A percentile compares a stretch with the other conserved stretches of the same genome.
phyloP scores from a whole-genome alignment of 768 basidiomycete species.

The Rhodotorula toruloides region DNA sequence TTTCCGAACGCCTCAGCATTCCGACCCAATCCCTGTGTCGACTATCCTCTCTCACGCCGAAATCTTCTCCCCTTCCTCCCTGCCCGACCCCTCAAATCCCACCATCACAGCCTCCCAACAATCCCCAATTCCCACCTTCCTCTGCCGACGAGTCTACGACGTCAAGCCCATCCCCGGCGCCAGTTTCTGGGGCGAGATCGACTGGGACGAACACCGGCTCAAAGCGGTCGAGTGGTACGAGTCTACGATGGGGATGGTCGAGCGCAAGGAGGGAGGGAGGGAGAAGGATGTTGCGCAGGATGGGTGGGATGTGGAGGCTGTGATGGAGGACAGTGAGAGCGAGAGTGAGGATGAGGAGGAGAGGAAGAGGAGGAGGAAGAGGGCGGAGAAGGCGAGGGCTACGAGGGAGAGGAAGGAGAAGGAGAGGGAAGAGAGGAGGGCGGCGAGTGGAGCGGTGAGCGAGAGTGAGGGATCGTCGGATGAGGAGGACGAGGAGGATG shows the following conservation, averaged over 20 bases:
- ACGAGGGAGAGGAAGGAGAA: background rate
- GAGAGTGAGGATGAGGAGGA: slow-evolving; percentile 30
- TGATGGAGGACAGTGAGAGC: slow-evolving; percentile 29
- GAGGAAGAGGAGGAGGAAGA: background rate
- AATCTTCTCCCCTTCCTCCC: slow-evolving; percentile 12
- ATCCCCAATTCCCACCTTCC: slow-evolving; percentile 5
- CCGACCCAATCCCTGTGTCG: slow-evolving; percentile 14
- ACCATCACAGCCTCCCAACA: background rate
- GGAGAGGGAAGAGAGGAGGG: background rate
- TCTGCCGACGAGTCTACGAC: slow-evolving; percentile 33
- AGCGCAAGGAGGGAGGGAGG: background rate
- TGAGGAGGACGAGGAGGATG: slow-evolving; percentile 44
- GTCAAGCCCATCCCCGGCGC: slow-evolving; percentile 28
- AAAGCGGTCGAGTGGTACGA: background rate
- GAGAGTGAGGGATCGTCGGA: background rate
- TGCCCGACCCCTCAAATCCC: background rate
- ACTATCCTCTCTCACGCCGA: slow-evolving; percentile 16
- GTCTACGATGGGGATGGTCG: background rate
- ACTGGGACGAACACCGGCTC: slow-evolving; percentile 6
- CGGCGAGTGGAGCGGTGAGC: slow-evolving; percentile 32
- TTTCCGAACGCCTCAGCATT: slow-evolving; percentile 28
- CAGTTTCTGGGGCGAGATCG: slow-evolving; percentile 27
- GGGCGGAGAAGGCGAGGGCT: background rate
- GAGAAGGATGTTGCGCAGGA: background rate
- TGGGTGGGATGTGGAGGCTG: slow-evolving; percentile 29